phyloP scores from a whole-genome alignment of 1,139 yeast species.

The Kluyveromyces sp. region DNA sequence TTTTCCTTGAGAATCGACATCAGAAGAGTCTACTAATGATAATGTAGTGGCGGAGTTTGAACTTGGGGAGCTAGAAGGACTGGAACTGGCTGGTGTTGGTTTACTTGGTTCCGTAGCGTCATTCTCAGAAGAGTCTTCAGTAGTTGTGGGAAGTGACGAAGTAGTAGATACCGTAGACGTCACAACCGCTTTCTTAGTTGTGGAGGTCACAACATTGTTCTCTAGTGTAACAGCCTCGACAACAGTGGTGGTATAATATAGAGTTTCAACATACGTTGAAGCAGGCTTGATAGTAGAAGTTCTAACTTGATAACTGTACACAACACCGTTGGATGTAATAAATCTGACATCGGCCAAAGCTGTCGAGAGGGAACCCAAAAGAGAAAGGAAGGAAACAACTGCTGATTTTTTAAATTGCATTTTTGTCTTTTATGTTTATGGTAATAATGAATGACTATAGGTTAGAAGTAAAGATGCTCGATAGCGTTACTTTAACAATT shows the following conservation, averaged over 20 bases:
- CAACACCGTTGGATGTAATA: constrained; percentile 29
- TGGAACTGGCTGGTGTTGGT: neutral
- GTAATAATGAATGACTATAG: constrained; percentile 3
- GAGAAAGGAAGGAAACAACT: neutral
- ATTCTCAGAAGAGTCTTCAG: constrained; percentile 1
- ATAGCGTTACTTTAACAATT: no score
- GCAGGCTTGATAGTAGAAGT: constrained; percentile 29
- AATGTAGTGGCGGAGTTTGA: no score
- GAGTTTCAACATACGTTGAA: constrained; percentile 24
- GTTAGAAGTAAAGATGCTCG: neutral
- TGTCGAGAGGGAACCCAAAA: constrained; percentile 5
- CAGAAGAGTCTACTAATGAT: no score
- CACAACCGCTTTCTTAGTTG: constrained; percentile 21
- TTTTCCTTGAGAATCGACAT: neutral
- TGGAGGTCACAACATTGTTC: constrained; percentile 20
- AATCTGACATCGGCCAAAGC: constrained; percentile 16
- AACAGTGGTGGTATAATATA: constrained; percentile 24
- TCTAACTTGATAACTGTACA: constrained; percentile 27
- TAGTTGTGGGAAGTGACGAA: constrained; percentile 1
- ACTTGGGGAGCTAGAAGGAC: constrained; percentile 3
- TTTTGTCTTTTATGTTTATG: neutral
- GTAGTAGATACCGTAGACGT: constrained; percentile 11
- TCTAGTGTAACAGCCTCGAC: constrained; percentile 24
- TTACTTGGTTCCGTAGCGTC: constrained; percentile 4
- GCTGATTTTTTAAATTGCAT: constrained; percentile 3